Base-by-base conservation (phyloP, 345 rosid species). In the Theobroma cacao region DNA sequence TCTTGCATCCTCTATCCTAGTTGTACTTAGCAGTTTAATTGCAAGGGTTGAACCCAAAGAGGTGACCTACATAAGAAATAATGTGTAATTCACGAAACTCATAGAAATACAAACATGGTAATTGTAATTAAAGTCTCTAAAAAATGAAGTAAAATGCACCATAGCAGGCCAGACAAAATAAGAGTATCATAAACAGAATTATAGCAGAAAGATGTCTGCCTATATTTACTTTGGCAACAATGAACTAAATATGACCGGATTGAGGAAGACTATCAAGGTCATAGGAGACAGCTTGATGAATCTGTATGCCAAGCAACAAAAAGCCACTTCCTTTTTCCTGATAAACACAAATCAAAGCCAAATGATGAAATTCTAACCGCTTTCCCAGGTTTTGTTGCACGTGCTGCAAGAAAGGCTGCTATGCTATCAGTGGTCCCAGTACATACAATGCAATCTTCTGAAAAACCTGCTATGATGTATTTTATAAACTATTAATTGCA, bases 341-440 rank as follows among this genome's bases (percentile, higher is more conserved):
- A 38, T 18, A 26, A 79, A 69, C 33, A 73, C 20, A 75, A 40
- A 33, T 31, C 15, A 78, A 82, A 55, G 67, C 40, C 48, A 64
- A 64, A 73, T 69, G 48, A 65, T 22, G 71, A 65, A 80, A 43
- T 72, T 68, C 92, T 88, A 72, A 95, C 99, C 41, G 98, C 94
- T 88, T 91, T 89, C 68, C 99, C 98, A 48, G 97, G 93, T 75
- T 86, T 63, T 18, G 91, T 87, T 47, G 93, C 98, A 1, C 94
- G 89, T 64, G 98, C 97, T 61, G 98, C 99, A 78, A 95, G 97
- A 86, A 95, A 93, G 43, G 98, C 99, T 13, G 99, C 99, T 78
- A 92, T 91, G 77, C 97, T 93, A 86, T 95, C 99, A 17, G 98
- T 93, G 47, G 99, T 95, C 82, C 97, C 98, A 1, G 96, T 82